Percentiles rank a stretch among this genome's conserved stretches.
These are phyloP conservation scores for Cucurbitaria berberidis DNA, from an alignment of 2,329 filamentous ascomycete genomes.

Conservation along the genomic window DNA sequence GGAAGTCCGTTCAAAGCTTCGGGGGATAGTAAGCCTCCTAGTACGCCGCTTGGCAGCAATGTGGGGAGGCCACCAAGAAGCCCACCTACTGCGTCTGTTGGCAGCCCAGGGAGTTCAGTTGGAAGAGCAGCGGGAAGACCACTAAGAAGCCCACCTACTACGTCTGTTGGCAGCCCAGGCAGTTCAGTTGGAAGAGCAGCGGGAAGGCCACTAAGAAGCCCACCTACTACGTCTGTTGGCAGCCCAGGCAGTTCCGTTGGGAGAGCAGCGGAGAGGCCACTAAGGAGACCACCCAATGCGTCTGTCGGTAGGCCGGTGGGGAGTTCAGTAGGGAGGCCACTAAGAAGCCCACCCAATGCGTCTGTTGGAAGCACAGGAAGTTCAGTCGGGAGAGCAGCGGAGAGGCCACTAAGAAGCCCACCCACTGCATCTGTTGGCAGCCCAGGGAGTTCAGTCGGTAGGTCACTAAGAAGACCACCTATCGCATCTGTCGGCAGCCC, in stretches of 20 bases:
- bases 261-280: not conserved
- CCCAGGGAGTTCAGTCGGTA: no score
- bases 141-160: not conserved
- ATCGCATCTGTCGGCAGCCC: not conserved
- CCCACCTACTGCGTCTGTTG: no score
- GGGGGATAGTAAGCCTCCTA: no score
- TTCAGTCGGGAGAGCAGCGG: no score
- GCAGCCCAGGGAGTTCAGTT: not conserved
- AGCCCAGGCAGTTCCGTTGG: not conserved
- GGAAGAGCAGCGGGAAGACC: not conserved
- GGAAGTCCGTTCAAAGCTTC: no score
- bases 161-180: not conserved
- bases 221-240: not conserved
- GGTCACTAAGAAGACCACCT: not conserved
- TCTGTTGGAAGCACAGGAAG: no score
- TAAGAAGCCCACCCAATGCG: no score
- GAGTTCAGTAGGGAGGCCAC: no score
- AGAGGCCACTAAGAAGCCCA: not conserved
- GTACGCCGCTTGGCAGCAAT: not conserved
- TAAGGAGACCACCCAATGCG: not conserved
- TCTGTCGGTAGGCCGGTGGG: not conserved
- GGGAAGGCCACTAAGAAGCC: not conserved
- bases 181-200: not conserved
- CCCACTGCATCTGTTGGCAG: no score
- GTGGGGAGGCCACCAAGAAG: not conserved